Evolutionary conservation across 208 protist species (phyloP).

Genomic region (Naegleria gruberi): DNA sequence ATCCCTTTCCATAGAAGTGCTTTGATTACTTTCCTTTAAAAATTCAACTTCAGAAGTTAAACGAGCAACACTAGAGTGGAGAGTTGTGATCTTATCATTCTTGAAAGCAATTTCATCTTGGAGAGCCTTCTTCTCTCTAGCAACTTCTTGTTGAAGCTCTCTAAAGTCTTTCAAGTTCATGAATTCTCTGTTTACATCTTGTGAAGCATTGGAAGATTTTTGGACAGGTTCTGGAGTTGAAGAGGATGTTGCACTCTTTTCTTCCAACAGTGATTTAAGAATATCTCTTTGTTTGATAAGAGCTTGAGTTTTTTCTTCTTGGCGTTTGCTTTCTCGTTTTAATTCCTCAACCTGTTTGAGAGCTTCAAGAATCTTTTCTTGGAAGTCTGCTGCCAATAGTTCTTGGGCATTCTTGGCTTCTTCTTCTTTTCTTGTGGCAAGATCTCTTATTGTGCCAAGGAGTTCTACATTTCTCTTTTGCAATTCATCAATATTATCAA

Average conservation of each 20-base stretch:
- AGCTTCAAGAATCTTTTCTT: background rate
- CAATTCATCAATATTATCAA: background rate
- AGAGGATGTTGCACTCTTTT: background rate
- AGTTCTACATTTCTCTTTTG: background rate
- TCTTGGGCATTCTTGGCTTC: background rate
- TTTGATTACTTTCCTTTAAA: background rate
- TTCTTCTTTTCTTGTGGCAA: background rate
- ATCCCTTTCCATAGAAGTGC: background rate
- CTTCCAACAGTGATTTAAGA: background rate
- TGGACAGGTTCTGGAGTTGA: no score
- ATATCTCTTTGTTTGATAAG: background rate
- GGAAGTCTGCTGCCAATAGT: background rate
- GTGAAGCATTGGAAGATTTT: background rate
- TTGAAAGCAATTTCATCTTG: background rate
- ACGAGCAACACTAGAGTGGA: background rate
- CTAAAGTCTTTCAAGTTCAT: background rate
- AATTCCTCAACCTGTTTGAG: background rate
- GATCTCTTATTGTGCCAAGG: background rate
- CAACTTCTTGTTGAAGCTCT: background rate
- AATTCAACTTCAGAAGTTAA: background rate
- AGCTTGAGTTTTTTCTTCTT: background rate
- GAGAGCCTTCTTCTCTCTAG: background rate
- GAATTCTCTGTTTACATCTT: background rate
- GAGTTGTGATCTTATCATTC: background rate
- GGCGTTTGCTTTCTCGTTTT: background rate